phyloP scores from a whole-genome alignment of 192 early-diverging fungal genomes.

The Phycomyces nitens region DNA sequence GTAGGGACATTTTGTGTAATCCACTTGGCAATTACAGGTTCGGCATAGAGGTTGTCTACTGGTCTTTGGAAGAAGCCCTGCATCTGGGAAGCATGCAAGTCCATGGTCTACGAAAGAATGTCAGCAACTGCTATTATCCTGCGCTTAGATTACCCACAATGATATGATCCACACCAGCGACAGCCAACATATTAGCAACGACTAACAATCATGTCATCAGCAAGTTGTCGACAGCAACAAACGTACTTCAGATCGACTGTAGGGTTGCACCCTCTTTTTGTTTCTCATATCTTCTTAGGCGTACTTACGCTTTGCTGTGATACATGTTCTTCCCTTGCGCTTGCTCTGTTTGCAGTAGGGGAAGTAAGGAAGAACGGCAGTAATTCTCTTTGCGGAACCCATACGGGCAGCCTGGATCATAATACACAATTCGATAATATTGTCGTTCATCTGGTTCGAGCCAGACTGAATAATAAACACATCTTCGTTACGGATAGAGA shows the following conservation, averaged over 20 bases:
- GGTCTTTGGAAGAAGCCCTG: constrained; percentile 84
- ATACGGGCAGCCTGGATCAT: constrained; percentile 97
- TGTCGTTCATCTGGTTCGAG: constrained; percentile 93
- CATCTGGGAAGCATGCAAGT: constrained; percentile 91
- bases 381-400: constrained; percentile 86
- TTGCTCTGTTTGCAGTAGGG: constrained; percentile 93
- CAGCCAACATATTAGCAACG: constrained; percentile 95
- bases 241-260: background rate
- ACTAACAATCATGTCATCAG: constrained; percentile 32
- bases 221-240: background rate
- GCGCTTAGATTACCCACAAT: constrained; percentile 36
- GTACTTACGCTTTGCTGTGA: constrained; percentile 74
- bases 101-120: constrained; percentile 65
- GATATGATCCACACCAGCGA: constrained; percentile 80
- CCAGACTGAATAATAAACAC: constrained; percentile 97
- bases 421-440: constrained; percentile 95
- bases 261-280: background rate
- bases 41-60: constrained; percentile 94
- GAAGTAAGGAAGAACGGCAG: constrained; percentile 93
- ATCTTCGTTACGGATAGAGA: constrained; percentile 94
- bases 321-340: constrained; percentile 93
- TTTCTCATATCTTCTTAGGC: background rate
- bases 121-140: background rate
- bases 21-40: constrained; percentile 86
- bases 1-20: constrained; percentile 86